Conservation (phyloP, 2,329 filamentous ascomycete species). For the Lecanicillium sp. region DNA sequence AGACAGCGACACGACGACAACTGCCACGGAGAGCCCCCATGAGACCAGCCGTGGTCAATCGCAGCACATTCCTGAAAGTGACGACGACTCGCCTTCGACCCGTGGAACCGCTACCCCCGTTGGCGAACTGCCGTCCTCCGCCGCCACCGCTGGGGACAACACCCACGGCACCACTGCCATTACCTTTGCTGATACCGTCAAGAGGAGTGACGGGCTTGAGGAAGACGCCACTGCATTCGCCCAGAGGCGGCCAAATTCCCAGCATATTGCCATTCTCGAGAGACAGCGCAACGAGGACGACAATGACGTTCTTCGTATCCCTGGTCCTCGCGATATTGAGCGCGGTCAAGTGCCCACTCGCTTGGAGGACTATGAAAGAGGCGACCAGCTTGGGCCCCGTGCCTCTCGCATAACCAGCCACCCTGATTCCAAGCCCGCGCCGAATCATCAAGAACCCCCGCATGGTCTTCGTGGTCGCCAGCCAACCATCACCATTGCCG, state of each 20-base stretch:
- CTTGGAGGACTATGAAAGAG: slow-evolving; percentile 36
- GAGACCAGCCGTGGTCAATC: not conserved
- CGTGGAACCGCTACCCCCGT: slow-evolving; percentile 4
- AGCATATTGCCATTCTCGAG: slow-evolving; percentile 84
- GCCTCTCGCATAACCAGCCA: not conserved
- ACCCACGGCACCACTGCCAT: slow-evolving; percentile 37
- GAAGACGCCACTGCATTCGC: slow-evolving; percentile 41
- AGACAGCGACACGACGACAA: slow-evolving; percentile 1
- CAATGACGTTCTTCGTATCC: slow-evolving; percentile 70
- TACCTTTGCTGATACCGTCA: slow-evolving; percentile 63
- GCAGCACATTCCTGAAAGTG: not conserved
- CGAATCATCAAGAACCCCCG: not conserved
- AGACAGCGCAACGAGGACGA: slow-evolving; percentile 73
- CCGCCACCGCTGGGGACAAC: not conserved
- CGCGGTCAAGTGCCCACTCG: slow-evolving; percentile 65
- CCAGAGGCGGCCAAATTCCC: slow-evolving; percentile 55
- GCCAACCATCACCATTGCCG: slow-evolving; percentile 61
- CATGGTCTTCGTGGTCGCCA: slow-evolving; percentile 31
- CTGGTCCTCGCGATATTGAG: slow-evolving; percentile 85
- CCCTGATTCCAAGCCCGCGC: not conserved
- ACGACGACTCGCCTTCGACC: slow-evolving; percentile 6
- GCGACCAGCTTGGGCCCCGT: slow-evolving; percentile 17
- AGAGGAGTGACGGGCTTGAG: slow-evolving; percentile 49
- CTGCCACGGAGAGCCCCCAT: not conserved
- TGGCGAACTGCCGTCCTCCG: not conserved